Conservation (phyloP, 345 rosid species). For the Isatis tinctoria region DNA sequence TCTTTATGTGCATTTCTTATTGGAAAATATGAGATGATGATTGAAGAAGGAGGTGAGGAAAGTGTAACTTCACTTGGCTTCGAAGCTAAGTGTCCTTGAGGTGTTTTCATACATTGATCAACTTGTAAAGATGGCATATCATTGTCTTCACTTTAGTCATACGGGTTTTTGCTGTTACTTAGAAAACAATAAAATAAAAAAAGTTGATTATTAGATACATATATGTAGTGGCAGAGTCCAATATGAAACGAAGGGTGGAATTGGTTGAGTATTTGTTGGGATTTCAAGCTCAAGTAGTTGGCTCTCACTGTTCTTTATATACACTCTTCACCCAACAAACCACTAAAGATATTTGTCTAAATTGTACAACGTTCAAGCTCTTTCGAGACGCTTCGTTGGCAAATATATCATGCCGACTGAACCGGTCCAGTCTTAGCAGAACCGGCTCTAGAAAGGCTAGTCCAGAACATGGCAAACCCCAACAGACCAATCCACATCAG, state of each 20-base stretch:
- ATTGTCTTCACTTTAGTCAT: constrained; percentile 38
- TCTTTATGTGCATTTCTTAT: neutral
- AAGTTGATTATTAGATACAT: neutral
- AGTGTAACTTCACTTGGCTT: constrained; percentile 48
- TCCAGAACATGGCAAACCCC: neutral
- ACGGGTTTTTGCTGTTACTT: constrained; percentile 3
- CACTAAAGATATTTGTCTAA: neutral
- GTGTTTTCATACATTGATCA: constrained; percentile 5
- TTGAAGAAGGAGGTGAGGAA: constrained; percentile 15
- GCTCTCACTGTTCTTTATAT: constrained; percentile 16
- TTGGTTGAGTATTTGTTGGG: constrained; percentile 25
- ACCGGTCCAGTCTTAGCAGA: neutral
- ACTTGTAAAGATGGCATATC: constrained; percentile 40
- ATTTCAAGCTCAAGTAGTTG: constrained; percentile 33
- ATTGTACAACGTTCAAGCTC: neutral
- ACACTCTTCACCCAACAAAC: constrained; percentile 7
- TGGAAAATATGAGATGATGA: constrained; percentile 10
- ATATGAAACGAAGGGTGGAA: neutral
- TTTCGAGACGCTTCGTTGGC: neutral
- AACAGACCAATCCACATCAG: neutral
- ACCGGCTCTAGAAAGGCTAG: neutral
- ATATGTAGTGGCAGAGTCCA: neutral
- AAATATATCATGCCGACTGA: neutral
- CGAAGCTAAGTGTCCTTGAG: constrained; percentile 47
- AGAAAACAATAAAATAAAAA: neutral